Conservation (phyloP, 257 asterid species). For the Solanum tarapatanum region DNA sequence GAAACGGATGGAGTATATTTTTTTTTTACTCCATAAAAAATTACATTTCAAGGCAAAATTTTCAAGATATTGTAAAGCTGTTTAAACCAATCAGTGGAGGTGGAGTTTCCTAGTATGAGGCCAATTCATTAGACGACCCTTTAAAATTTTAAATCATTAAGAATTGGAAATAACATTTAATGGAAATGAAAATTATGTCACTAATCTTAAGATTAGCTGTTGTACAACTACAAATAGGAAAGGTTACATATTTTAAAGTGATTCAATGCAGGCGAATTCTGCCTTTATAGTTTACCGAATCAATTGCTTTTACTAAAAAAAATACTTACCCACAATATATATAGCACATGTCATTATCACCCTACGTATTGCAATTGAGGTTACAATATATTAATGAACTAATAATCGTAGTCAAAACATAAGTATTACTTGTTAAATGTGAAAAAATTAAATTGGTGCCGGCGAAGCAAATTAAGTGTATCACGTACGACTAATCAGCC, state of each 20-base stretch:
- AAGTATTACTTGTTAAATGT: background rate
- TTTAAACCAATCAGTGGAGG: background rate
- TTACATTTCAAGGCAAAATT: background rate
- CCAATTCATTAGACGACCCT: background rate
- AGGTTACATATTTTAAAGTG: background rate
- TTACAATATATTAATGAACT: background rate
- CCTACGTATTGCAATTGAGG: background rate
- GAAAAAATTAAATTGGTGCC: background rate
- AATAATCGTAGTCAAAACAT: background rate
- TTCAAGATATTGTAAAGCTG: background rate
- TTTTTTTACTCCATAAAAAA: background rate
- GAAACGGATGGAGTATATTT: background rate
- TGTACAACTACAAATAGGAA: background rate
- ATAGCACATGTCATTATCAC: background rate
- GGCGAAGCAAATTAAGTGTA: background rate
- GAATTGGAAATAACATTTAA: background rate
- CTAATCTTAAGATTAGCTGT: background rate
- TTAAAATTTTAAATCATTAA: background rate
- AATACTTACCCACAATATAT: background rate
- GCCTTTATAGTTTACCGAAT: background rate
- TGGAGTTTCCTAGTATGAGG: background rate
- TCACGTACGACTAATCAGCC: background rate
- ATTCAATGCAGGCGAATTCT: background rate
- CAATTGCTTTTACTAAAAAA: background rate
- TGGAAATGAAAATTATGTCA: background rate